Conservation (phyloP, 257 asterid genomes). For the Linderniella brevidens region DNA sequence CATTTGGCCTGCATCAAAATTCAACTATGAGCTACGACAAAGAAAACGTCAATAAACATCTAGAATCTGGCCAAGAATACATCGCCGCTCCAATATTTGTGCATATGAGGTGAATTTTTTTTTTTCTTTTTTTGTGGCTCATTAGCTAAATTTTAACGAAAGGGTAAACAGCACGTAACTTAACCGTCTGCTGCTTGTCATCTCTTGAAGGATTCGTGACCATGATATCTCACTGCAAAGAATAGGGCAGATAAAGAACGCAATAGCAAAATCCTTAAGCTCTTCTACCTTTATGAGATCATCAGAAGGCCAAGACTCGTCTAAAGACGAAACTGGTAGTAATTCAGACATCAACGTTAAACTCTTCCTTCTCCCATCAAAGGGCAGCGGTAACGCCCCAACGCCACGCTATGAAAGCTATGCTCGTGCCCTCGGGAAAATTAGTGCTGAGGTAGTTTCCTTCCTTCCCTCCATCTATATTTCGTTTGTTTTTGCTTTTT, state of each 20-base stretch:
- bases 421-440: slow-evolving; percentile 36
- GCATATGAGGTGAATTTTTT: slow-evolving; percentile 49
- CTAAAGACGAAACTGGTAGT: slow-evolving; percentile 17
- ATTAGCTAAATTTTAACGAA: not conserved
- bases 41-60: slow-evolving; percentile 34
- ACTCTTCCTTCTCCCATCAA: slow-evolving; percentile 53
- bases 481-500: not conserved
- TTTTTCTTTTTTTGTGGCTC: not conserved
- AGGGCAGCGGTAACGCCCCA: slow-evolving; percentile 31
- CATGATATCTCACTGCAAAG: slow-evolving; percentile 33
- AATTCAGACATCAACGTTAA: slow-evolving; percentile 24
- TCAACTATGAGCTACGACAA: slow-evolving; percentile 32
- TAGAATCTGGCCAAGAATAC: slow-evolving; percentile 42
- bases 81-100: slow-evolving; percentile 73
- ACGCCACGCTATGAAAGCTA: slow-evolving; percentile 48
- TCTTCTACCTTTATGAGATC: slow-evolving; percentile 37
- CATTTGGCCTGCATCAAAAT: slow-evolving; percentile 44
- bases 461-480: not conserved
- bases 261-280: slow-evolving; percentile 33
- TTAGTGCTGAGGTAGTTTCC: slow-evolving; percentile 65
- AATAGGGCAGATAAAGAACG: slow-evolving; percentile 31
- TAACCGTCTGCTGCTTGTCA: slow-evolving; percentile 1
- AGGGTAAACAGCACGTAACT: not conserved
- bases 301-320: slow-evolving; percentile 26
- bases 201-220: slow-evolving; percentile 30